Base-by-base conservation (phyloP, 441 rosid genomes). In the Manihot esculenta region DNA sequence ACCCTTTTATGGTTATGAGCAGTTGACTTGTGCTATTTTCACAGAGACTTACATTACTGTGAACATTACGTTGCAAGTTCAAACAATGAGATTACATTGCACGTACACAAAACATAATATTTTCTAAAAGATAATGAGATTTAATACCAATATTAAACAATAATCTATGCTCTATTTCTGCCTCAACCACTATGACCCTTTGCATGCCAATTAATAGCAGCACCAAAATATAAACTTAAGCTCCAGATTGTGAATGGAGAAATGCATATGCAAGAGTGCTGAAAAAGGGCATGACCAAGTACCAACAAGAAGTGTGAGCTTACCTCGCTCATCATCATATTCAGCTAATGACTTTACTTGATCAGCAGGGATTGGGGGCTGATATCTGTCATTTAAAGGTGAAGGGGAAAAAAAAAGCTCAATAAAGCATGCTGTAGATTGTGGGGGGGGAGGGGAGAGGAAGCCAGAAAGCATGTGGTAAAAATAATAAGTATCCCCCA, bases 331-430 rank as follows among this genome's bases (percentile, higher is more conserved):
- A 49, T 79, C 58, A 24, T 83, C 88, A 72, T 68, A 55, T 54
- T 77, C 86, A 72, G 58, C 70, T 76, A 24, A 67, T 57, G 81
- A 77, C 67, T 67, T 85, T 70, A 82, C 84, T 70, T 75, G 86
- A 70, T 82, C 86, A 48, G 76, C 78, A 59, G 83, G 85, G 64
- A 85, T 70, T 27, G 88, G 88, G 12, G 78, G 84, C 68, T 84
- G 88, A 65, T 80, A 82, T 48, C 86, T 84, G 73, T 51, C 47
- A 63, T 47, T 72, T 38, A 1, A 45, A 42, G 35, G n/a, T n/a
- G n/a, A n/a, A 55, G 60, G 38, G 60, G 41, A 56, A 41, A 30
- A 48, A 38, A 38, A 38, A 38, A 7, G 42, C 27, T 12, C 64
- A 69, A 58, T n/a, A 24, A 44, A 49, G 42, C 30, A 42, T 26